Conservation (phyloP, 352 stramenopile genomes). For the Pythium periplocum region DNA sequence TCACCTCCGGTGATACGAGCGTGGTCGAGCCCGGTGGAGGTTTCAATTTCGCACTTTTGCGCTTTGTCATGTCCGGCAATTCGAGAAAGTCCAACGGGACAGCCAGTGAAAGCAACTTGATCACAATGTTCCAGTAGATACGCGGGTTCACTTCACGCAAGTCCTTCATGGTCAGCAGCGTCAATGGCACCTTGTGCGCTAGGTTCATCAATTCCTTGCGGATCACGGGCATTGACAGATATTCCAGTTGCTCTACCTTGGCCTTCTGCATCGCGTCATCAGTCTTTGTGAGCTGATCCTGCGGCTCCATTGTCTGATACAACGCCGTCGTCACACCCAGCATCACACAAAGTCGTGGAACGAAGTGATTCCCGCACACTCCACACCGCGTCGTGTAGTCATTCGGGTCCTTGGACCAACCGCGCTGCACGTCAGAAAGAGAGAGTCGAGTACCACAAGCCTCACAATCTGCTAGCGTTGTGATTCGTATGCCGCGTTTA, state of each 20-base stretch:
- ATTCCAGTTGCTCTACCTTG: constrained; percentile 34
- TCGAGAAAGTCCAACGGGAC: constrained; percentile 41
- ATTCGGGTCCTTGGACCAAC: constrained; percentile 29
- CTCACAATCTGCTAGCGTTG: constrained; percentile 31
- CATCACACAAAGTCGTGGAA: constrained; percentile 32
- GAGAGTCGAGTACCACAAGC: constrained; percentile 25
- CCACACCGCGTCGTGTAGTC: constrained; percentile 37
- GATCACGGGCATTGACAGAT: constrained; percentile 37
- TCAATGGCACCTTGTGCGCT: constrained; percentile 29
- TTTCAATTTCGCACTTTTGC: too few relatives aligned
- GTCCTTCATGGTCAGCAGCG: constrained; percentile 30
- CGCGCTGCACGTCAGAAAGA: constrained; percentile 27
- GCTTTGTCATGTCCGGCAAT: constrained; percentile 22
- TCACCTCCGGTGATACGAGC: not conserved
- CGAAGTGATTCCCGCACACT: constrained; percentile 23
- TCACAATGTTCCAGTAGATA: constrained; percentile 59
- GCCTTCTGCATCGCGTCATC: not conserved
- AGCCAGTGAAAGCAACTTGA: constrained; percentile 40
- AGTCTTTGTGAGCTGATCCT: constrained; percentile 1
- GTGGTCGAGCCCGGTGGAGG: too few relatives aligned
- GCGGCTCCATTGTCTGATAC: constrained; percentile 7
- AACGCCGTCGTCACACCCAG: constrained; percentile 26
- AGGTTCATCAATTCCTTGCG: constrained; percentile 39
- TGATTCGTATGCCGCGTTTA: constrained; percentile 30
- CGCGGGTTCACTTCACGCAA: constrained; percentile 27